phyloP scores from a whole-genome alignment of 1,139 yeast genomes.

The Suhomyces bokatorum region DNA sequence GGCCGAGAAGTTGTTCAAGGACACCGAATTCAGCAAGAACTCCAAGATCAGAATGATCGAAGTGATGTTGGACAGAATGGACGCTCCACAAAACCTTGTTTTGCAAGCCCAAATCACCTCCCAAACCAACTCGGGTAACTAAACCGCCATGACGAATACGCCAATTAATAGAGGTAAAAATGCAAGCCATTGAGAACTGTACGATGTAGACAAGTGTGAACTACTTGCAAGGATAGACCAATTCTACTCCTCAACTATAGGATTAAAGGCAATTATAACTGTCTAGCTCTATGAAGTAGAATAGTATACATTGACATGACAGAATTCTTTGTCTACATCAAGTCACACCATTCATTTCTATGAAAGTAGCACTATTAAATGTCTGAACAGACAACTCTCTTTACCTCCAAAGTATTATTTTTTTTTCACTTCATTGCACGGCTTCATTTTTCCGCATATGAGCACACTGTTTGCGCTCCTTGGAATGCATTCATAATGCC shows the following conservation, averaged over 20 bases:
- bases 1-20: constrained; percentile 56
- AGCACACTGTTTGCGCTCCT: neutral
- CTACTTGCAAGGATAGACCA: no score
- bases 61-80: constrained; percentile 76
- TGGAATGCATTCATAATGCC: no score
- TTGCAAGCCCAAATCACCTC: constrained; percentile 59
- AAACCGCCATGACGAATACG: neutral
- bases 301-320: no score
- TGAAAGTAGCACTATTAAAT: no score
- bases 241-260: no score
- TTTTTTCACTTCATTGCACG: neutral
- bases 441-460: neutral
- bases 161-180: neutral
- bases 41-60: constrained; percentile 75
- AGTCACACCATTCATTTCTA: no score
- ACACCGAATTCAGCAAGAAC: constrained; percentile 56
- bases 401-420: no score
- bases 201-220: no score
- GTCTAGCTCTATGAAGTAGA: no score
- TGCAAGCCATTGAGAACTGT: neutral
- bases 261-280: no score
- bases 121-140: constrained; percentile 49
- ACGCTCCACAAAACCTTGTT: constrained; percentile 72
- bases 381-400: no score
- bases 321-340: no score